A percentile compares a stretch with the other conserved stretches of the same genome.
Conservation (phyloP, 805 yeast species). For the Komagataella phaffii region DNA sequence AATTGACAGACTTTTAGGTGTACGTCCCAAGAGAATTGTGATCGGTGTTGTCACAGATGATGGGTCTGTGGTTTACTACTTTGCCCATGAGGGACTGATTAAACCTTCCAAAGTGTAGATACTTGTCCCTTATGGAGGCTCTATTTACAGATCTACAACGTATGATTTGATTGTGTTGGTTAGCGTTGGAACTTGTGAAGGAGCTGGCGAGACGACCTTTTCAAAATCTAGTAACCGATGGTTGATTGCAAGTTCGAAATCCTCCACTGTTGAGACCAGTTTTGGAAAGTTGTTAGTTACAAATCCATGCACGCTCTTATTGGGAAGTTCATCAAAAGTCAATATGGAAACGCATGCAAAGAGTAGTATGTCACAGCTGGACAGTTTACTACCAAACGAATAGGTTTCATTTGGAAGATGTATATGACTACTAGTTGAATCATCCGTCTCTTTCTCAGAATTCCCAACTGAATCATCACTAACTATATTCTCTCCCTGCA, state of each 20-base stretch:
- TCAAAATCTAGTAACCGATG: conserved; percentile 1
- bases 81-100: conserved; percentile 49
- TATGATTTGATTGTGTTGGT: neutral
- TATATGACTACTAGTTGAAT: neutral
- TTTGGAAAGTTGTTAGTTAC: conserved; percentile 19
- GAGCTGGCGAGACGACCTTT: neutral
- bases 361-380: conserved; percentile 23
- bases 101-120: conserved; percentile 44
- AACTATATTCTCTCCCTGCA: neutral
- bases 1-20: conserved; percentile 6
- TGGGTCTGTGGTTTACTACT: conserved; percentile 61
- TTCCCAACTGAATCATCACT: neutral
- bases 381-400: conserved; percentile 9
- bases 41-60: conserved; percentile 49
- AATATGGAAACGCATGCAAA: conserved; percentile 23
- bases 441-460: neutral
- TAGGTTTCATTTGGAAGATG: neutral
- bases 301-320: conserved; percentile 23
- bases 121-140: neutral
- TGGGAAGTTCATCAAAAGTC: conserved; percentile 22
- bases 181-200: conserved; percentile 2
- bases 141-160: neutral
- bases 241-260: neutral
- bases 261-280: conserved; percentile 6
- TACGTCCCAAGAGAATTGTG: conserved; percentile 30